Percentiles rank a stretch among this genome's conserved stretches.
These are phyloP conservation scores for Trichoderma harzianum DNA, from an alignment of 2,329 filamentous ascomycete species.

Conservation along the genomic window DNA sequence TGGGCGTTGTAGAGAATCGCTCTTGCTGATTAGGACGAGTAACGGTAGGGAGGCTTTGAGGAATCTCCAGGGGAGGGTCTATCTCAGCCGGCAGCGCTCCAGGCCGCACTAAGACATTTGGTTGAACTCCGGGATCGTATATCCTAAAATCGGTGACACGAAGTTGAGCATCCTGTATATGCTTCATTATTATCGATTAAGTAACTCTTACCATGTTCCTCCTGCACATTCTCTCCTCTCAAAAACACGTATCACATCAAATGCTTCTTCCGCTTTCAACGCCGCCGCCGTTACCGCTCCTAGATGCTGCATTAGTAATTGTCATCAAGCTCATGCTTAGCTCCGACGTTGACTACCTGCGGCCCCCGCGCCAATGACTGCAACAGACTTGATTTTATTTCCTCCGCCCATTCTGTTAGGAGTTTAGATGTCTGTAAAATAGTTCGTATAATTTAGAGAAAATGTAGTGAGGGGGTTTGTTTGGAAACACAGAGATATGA, in stretches of 20 bases:
- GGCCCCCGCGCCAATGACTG: constrained; percentile 18
- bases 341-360: constrained; percentile 6
- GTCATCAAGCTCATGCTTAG: background rate
- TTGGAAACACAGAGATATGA: background rate
- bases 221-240: constrained; percentile 42
- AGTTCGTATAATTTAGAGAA: background rate
- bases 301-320: constrained; percentile 24
- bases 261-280: constrained; percentile 43
- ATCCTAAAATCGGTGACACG: constrained; percentile 40
- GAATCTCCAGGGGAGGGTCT: constrained; percentile 46
- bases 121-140: constrained; percentile 44
- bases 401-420: constrained; percentile 12
- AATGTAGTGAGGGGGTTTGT: background rate
- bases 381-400: constrained; percentile 18
- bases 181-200: background rate
- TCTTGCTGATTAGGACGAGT: constrained; percentile 42
- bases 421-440: background rate
- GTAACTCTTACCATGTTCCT: constrained; percentile 41
- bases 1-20: constrained; percentile 46
- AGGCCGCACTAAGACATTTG: constrained; percentile 35
- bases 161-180: background rate
- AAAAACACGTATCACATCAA: constrained; percentile 41
- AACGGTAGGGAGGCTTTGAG: constrained; percentile 38
- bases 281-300: constrained; percentile 48
- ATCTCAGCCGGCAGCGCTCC: constrained; percentile 43